These are phyloP conservation scores for Hirsutella thompsonii DNA, from an alignment of 2,329 filamentous ascomycete species.

Conservation along the genomic window DNA sequence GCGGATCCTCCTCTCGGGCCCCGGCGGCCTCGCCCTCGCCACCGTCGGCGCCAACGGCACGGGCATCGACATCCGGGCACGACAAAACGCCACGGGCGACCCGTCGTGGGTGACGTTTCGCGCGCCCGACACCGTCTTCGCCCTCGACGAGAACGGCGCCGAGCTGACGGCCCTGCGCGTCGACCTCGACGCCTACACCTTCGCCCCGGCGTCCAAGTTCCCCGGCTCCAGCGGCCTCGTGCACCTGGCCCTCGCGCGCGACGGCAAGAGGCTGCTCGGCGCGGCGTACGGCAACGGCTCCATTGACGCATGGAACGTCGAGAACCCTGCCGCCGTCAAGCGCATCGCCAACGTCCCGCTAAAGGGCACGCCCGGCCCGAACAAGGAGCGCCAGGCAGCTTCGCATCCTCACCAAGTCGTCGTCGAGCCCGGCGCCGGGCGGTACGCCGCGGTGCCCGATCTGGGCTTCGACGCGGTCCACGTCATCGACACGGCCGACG, in stretches of 20 bases:
- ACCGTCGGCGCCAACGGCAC: not conserved
- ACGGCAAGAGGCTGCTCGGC: slow-evolving; percentile 30
- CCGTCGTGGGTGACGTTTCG: slow-evolving; percentile 34
- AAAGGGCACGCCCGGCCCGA: slow-evolving; percentile 17
- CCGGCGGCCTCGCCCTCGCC: slow-evolving; percentile 12
- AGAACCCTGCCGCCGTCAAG: slow-evolving; percentile 17
- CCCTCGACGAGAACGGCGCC: slow-evolving; percentile 32
- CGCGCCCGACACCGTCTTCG: slow-evolving; percentile 26
- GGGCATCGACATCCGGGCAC: not conserved
- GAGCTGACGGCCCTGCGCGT: slow-evolving; percentile 26
- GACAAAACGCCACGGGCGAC: slow-evolving; percentile 10
- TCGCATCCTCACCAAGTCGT: slow-evolving; percentile 31
- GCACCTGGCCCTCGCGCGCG: slow-evolving; percentile 31
- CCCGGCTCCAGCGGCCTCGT: slow-evolving; percentile 30
- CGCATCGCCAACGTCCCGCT: slow-evolving; percentile 25
- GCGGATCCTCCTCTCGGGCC: slow-evolving; percentile 13
- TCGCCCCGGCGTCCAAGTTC: slow-evolving; percentile 12
- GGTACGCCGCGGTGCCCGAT: slow-evolving; percentile 35
- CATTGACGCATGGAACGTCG: slow-evolving; percentile 33
- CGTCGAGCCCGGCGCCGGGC: slow-evolving; percentile 31
- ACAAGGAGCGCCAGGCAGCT: slow-evolving; percentile 17
- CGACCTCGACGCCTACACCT: slow-evolving; percentile 16
- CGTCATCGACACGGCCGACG: slow-evolving; percentile 26
- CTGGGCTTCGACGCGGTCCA: slow-evolving; percentile 35
- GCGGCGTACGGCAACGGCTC: slow-evolving; percentile 26